Base-by-base conservation (phyloP, 108 stramenopile species). In the Nitzschia palea region DNA sequence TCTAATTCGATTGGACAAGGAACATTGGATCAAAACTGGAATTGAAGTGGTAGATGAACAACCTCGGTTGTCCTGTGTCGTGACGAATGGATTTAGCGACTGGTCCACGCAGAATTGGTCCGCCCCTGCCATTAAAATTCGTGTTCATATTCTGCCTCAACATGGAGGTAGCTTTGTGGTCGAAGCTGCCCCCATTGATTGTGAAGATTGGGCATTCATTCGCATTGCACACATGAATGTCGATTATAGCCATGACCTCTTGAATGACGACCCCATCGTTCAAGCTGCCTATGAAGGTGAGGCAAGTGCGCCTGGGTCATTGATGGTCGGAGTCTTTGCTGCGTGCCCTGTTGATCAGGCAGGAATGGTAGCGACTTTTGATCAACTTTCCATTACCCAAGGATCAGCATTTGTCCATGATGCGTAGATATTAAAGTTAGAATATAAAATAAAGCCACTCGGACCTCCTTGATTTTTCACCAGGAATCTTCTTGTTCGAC, bases 61-160 rank as follows among this genome's bases (percentile, higher is more conserved):
- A 2, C 68, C 81, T n/a, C 76, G 81, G 27, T 53, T 82, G 29
- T 82, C 81, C 18, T 82, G 81, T 63, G 81, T 82, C 22, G 77
- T 76, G 4, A 82, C 81, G 27, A 82, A 82, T 57, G 73, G 68
- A 1, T 82, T 65, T 53, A 71, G 70, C 30, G 81, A 82, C 51
- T 82, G 81, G 81, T 70, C 68, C 17, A 78, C 77, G 10, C 81
- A 82, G 47, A 40, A 45, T 22, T 75, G 73, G 74, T 45, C 56
- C 22, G 45, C 18, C n/a, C 52, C 22, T 25, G 56, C 22, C 26
- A 50, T 52, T 23, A 48, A 52, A 10, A 66, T 76, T 55, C 74
- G 74, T 20, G 68, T 76, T 3, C 74, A 76, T 55, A 35, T 55
- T 18, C 29, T 64, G 12, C 47, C 62, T 9, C 62, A 64, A 47